Percentiles rank a stretch among this genome's conserved stretches.
These are phyloP conservation scores for Drosera spatulata DNA, from an alignment of 179 eudicot genomes.

Conservation along the genomic window DNA sequence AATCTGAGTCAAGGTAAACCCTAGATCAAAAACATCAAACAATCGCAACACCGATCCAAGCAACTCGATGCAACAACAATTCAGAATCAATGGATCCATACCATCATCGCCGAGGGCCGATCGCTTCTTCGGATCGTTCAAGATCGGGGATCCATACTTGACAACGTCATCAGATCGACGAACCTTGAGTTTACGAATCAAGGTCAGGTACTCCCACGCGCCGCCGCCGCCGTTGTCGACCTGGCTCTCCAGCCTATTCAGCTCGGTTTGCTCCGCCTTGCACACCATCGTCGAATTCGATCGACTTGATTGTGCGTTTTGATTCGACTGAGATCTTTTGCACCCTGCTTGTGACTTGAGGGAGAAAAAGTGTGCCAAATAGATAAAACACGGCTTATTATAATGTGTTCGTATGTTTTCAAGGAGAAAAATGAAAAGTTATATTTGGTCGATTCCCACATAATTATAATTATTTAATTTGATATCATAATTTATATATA, in stretches of 20 bases:
- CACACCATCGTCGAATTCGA: conserved; percentile 47
- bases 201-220: conserved; percentile 71
- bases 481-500: too few species aligned
- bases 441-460: too few species aligned
- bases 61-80: neutral
- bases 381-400: too few species aligned
- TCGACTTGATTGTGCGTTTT: too few species aligned
- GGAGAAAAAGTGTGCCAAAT: too few species aligned
- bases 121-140: conserved; percentile 63
- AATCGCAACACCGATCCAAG: too few species aligned
- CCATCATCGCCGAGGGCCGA: conserved; percentile 77
- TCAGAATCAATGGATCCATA: conserved; percentile 7
- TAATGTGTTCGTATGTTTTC: too few species aligned
- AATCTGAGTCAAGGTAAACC: too few species aligned
- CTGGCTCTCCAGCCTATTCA: conserved; percentile 60
- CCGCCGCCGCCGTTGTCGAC: conserved; percentile 91
- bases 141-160: conserved; percentile 57
- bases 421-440: too few species aligned
- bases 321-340: too few species aligned
- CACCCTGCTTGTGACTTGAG: too few species aligned
- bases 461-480: too few species aligned
- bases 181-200: conserved; percentile 71
- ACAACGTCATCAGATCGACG: conserved; percentile 74
- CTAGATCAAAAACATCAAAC: neutral
- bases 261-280: conserved; percentile 51